A percentile compares a stretch with the other conserved stretches of the same genome.
These are phyloP conservation scores for Dothiorella sarmentorum DNA, from an alignment of 2,329 filamentous ascomycete species.

Conservation along the genomic window DNA sequence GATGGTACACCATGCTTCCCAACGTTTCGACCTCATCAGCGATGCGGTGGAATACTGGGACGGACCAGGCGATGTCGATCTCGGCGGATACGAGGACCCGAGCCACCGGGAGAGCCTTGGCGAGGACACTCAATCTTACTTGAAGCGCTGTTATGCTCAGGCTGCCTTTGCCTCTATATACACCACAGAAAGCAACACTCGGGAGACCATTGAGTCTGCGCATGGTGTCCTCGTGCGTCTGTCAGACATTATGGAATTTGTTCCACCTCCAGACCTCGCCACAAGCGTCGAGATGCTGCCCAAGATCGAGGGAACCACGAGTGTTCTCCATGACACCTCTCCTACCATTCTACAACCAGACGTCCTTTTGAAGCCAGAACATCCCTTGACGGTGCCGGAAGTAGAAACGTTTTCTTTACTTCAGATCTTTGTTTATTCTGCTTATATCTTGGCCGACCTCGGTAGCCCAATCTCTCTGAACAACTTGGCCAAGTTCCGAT, in stretches of 20 bases:
- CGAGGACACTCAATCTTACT: slow-evolving; percentile 57
- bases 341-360: slow-evolving; percentile 39
- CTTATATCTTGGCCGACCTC: slow-evolving; percentile 42
- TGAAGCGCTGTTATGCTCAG: slow-evolving; percentile 64
- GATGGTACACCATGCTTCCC: slow-evolving; percentile 59
- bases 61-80: slow-evolving; percentile 66
- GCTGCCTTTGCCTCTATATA: slow-evolving; percentile 67
- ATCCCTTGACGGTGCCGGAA: slow-evolving; percentile 62
- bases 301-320: slow-evolving; percentile 37
- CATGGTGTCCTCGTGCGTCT: slow-evolving; percentile 61
- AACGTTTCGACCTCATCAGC: slow-evolving; percentile 61
- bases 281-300: slow-evolving; percentile 43
- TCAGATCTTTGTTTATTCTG: slow-evolving; percentile 57
- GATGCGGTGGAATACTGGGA: slow-evolving; percentile 68
- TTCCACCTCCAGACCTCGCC: slow-evolving; percentile 50
- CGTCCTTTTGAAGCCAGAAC: slow-evolving; percentile 55
- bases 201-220: slow-evolving; percentile 57
- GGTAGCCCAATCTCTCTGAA: slow-evolving; percentile 41
- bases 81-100: slow-evolving; percentile 56
- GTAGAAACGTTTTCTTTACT: slow-evolving; percentile 56
- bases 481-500: slow-evolving; percentile 55
- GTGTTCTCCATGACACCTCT: slow-evolving; percentile 31
- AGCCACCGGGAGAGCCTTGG: slow-evolving; percentile 51
- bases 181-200: slow-evolving; percentile 57
- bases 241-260: slow-evolving; percentile 58